A percentile compares a stretch with the other conserved stretches of the same genome.
Conservation (phyloP, 129 eudicot species). For the Kitagawia praeruptora region DNA sequence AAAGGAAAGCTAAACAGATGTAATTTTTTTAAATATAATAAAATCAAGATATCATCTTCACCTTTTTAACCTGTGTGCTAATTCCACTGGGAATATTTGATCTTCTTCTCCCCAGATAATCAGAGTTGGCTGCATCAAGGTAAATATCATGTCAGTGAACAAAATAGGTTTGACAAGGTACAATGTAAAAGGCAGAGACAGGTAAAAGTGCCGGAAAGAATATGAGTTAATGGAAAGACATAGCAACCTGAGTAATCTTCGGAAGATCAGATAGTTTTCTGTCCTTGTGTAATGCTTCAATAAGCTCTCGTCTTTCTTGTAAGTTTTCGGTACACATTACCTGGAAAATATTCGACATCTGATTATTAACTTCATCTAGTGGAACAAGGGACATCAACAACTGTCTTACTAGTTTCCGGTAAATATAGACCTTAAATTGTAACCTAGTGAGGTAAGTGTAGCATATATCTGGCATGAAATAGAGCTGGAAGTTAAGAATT, state of each 20-base stretch:
- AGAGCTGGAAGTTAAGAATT: neutral
- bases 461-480: neutral
- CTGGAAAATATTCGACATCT: conserved; percentile 17
- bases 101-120: conserved; percentile 87
- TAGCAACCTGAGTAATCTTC: conserved; percentile 58
- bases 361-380: neutral
- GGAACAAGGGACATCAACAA: neutral
- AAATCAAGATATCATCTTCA: conserved; percentile 3
- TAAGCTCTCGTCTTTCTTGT: conserved; percentile 60
- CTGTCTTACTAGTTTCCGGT: neutral
- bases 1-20: neutral
- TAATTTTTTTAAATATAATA: neutral
- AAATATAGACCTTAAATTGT: neutral
- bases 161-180: neutral
- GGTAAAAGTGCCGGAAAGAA: neutral
- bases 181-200: neutral
- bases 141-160: neutral
- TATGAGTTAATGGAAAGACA: neutral
- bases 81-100: conserved; percentile 67
- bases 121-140: conserved; percentile 48
- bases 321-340: conserved; percentile 60
- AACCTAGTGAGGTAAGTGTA: neutral
- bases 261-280: conserved; percentile 73
- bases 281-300: conserved; percentile 52
- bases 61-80: conserved; percentile 71